phyloP scores from a whole-genome alignment of 2,329 filamentous ascomycete genomes.

The Xylariaceae sp. region DNA sequence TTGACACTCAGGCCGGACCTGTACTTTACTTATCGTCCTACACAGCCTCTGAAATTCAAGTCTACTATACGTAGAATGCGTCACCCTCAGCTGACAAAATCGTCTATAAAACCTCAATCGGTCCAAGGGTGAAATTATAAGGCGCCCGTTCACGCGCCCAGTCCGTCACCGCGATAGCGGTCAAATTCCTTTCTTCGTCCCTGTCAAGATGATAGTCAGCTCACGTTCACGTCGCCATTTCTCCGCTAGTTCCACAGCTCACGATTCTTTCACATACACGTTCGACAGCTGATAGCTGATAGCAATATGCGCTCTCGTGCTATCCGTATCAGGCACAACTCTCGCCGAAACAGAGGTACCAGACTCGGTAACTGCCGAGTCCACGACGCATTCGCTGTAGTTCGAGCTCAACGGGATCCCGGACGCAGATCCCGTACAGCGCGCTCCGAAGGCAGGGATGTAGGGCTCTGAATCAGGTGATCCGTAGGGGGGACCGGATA shows the following conservation, averaged over 20 bases:
- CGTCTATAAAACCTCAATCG: not conserved
- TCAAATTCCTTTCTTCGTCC: conserved; percentile 3
- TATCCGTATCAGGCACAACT: conserved; percentile 13
- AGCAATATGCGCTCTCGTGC: conserved; percentile 22
- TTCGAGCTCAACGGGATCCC: conserved; percentile 20
- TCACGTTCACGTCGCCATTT: not conserved
- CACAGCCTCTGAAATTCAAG: too few relatives aligned
- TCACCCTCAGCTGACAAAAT: too few relatives aligned
- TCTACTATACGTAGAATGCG: too few relatives aligned
- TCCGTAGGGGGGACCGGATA: conserved; percentile 9
- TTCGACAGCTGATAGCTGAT: conserved; percentile 20
- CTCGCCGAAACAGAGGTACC: conserved; percentile 13
- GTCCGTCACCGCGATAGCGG: conserved; percentile 19
- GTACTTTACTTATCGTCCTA: too few relatives aligned
- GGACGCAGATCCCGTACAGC: conserved; percentile 15
- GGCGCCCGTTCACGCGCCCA: conserved; percentile 24
- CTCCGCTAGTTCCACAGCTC: too few relatives aligned
- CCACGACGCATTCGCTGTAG: conserved; percentile 13
- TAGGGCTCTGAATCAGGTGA: not conserved
- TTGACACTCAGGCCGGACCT: too few relatives aligned
- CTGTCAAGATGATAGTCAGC: not conserved
- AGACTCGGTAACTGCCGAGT: not conserved
- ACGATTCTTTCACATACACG: conserved; percentile 12
- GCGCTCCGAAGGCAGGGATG: conserved; percentile 20
- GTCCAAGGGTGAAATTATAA: conserved; percentile 17